Conservation (phyloP, 306 rosid species). For the Luffa acutangula region DNA sequence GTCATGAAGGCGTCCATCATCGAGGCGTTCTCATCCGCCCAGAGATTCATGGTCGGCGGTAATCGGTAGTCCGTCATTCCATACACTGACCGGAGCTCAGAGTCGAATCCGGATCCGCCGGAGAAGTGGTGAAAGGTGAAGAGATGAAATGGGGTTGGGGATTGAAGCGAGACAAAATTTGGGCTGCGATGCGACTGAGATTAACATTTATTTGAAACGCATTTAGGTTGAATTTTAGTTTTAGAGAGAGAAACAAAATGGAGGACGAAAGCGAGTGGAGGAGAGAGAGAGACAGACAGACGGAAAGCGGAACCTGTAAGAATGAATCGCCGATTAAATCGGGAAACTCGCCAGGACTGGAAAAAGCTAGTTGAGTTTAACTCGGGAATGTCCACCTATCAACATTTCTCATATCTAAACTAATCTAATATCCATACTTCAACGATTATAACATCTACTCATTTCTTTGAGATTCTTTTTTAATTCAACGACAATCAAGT, state of each 20-base stretch:
- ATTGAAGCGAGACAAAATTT: not conserved
- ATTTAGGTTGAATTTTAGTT: not conserved
- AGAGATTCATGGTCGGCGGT: conserved; percentile 55
- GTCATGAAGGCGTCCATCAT: conserved; percentile 80
- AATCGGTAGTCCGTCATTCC: conserved; percentile 45
- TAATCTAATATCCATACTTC: too few species aligned
- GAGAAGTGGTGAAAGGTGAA: not conserved
- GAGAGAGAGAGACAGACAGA: not conserved
- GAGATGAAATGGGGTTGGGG: not conserved
- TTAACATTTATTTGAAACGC: not conserved
- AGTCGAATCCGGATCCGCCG: not conserved
- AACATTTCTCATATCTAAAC: too few species aligned
- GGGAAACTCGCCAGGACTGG: not conserved
- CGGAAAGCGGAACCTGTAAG: conserved; percentile 12
- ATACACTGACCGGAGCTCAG: not conserved
- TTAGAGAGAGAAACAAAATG: not conserved
- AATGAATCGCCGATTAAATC: conserved; percentile 32
- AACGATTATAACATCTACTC: too few species aligned
- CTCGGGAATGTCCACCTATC: not conserved
- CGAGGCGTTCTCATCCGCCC: conserved; percentile 82
- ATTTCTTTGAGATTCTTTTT: too few species aligned
- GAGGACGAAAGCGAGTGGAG: not conserved
- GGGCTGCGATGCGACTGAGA: not conserved
- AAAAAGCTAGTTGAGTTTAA: not conserved
- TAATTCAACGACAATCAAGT: too few species aligned